Evolutionary conservation across 2,329 filamentous ascomycete species (phyloP).

Genomic region (Furcasterigmium sp.): DNA sequence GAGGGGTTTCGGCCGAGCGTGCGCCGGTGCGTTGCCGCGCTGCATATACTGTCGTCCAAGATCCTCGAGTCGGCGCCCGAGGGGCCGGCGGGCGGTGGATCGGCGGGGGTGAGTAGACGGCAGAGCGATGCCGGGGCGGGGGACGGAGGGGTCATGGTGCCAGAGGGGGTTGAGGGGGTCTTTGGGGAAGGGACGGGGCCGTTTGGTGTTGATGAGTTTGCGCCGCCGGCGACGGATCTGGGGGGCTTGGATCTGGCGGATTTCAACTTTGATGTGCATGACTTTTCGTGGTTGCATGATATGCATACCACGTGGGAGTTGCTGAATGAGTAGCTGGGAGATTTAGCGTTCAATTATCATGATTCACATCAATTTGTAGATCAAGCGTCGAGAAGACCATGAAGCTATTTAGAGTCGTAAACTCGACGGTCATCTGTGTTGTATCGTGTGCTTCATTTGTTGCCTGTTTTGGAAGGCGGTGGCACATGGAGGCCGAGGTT

Average conservation of each 20-base stretch:
- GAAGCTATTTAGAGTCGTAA: too few species aligned
- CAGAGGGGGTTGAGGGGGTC: too few species aligned
- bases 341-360: too few species aligned
- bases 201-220: constrained; percentile 12
- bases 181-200: constrained; percentile 2
- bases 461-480: too few species aligned
- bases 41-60: constrained; percentile 28
- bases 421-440: too few species aligned
- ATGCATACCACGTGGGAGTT: constrained; percentile 24
- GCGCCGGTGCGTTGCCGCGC: constrained; percentile 23
- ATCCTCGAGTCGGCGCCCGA: constrained; percentile 16
- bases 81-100: neutral
- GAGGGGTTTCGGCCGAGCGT: constrained; percentile 26
- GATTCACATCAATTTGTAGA: too few species aligned
- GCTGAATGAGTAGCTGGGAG: constrained; percentile 17
- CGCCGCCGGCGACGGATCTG: constrained; percentile 14
- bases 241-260: constrained; percentile 17
- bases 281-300: constrained; percentile 27
- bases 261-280: constrained; percentile 22
- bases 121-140: neutral
- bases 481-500: too few species aligned
- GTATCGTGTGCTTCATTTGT: too few species aligned
- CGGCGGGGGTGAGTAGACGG: neutral
- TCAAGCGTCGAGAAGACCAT: too few species aligned
- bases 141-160: too few species aligned